Base-by-base conservation (phyloP, 2,329 filamentous ascomycete genomes). In the Fusarium caatingaense region DNA sequence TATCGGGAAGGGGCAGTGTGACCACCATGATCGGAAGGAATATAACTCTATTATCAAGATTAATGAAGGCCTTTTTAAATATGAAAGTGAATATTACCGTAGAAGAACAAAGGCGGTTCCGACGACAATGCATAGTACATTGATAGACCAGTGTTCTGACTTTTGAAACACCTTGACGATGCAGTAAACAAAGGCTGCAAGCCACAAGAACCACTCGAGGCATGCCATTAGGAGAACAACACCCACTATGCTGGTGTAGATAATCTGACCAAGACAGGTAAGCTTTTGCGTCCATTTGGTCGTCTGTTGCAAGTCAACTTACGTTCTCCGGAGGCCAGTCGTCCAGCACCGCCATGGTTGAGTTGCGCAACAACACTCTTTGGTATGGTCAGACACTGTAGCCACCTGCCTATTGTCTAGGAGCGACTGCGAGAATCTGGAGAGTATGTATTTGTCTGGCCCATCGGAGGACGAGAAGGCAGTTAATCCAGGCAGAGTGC, bases 11-110 rank as follows among this genome's bases (percentile, higher is more conserved):
- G 1, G 95, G 95, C 7, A 98, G 84, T 0, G 94, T 98, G 49
- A 97, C 93, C 23, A 98, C 81, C 94, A 98, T 97, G 71, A 98
- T 92, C 0, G 95, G 95, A 28, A 98, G 84, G 80, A 97, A 98
- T 40, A 97, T 92, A 57, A 86, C 86, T 75, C 93, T 96, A 49
- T 13, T 13, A 30, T 41, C 9, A 20, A 40, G 18, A 40, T 65
- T 13, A 66, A 48, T 13, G 18, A 49, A 20, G 25, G 13, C 18
- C 41, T 8, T 20, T n/a, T 7, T 13, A 6, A 6, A 12, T 12
- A 12, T 10, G 12, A 11, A 16, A 9, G 20, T 5, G 28, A 13
- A 23, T 69, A 85, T 60, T 86, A 95, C 92, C 94, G 89, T 59
- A 97, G 82, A 21, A 87, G 76, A n/a, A 89, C 86, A 80, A 98